Conservation (phyloP, 805 yeast genomes). For the Starmerella kuoi region DNA sequence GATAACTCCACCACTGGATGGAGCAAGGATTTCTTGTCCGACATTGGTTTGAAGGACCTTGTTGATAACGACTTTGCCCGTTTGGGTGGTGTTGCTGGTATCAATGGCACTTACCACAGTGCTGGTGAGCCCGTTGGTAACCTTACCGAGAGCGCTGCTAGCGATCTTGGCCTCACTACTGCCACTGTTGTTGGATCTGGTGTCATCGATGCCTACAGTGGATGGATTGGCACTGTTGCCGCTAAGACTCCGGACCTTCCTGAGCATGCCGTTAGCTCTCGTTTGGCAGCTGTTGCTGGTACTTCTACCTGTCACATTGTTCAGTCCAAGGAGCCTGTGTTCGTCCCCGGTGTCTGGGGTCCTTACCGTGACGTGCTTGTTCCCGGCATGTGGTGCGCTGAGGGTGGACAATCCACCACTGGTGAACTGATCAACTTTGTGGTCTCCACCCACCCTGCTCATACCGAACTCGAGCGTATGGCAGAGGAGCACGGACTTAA, state of each 20-base stretch:
- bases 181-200: conserved; percentile 84
- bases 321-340: conserved; percentile 68
- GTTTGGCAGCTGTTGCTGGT: conserved; percentile 96
- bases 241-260: conserved; percentile 47
- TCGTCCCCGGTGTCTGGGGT: conserved; percentile 97
- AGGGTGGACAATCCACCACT: conserved; percentile 98
- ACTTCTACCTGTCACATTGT: conserved; percentile 95
- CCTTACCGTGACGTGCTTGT: conserved; percentile 90
- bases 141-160: conserved; percentile 54
- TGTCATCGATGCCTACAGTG: conserved; percentile 96
- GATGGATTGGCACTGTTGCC: conserved; percentile 98
- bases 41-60: conserved; percentile 64
- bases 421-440: conserved; percentile 90
- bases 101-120: conserved; percentile 58
- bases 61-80: conserved; percentile 61
- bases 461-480: conserved; percentile 50
- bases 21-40: conserved; percentile 64
- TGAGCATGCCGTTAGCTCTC: conserved; percentile 46
- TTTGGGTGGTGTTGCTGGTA: conserved; percentile 72
- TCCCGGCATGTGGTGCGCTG: conserved; percentile 88
- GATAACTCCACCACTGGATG: conserved; percentile 81
- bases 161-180: conserved; percentile 69
- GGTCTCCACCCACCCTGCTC: conserved; percentile 78
- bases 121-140: conserved; percentile 88
- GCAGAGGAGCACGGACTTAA: conserved; percentile 54